Percentiles rank a stretch among this genome's conserved stretches.
phyloP scores from a whole-genome alignment of 2,329 filamentous ascomycete genomes.

The Leptographium wingfieldii region DNA sequence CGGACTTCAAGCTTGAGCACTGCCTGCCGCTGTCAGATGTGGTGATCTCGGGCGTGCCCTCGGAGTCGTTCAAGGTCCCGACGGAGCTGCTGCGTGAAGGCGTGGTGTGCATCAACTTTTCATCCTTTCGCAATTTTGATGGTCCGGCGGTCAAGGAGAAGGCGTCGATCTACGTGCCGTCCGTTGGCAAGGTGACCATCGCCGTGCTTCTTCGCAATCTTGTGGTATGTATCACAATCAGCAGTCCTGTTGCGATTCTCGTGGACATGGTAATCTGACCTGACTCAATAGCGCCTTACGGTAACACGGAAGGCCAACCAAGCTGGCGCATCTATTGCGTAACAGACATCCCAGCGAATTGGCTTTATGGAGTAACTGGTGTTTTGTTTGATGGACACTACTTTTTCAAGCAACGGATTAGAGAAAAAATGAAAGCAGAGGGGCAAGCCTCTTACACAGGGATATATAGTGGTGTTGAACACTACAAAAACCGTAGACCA shows the following conservation, averaged over 20 bases:
- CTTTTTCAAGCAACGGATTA: neutral
- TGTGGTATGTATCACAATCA: constrained; percentile 40
- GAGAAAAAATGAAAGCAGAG: neutral
- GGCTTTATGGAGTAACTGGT: neutral
- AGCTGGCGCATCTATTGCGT: neutral
- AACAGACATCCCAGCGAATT: too few species aligned
- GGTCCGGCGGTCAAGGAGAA: constrained; percentile 79
- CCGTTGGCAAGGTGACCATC: constrained; percentile 96
- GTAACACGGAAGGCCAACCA: neutral
- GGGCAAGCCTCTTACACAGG: neutral
- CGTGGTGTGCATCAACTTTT: constrained; percentile 98
- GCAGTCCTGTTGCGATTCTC: neutral
- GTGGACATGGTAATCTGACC: neutral
- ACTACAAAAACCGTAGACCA: neutral
- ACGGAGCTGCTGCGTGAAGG: constrained; percentile 73
- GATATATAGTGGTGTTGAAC: neutral
- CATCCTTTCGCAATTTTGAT: constrained; percentile 87
- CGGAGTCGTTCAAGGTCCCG: constrained; percentile 80
- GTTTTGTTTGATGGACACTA: neutral
- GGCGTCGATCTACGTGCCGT: constrained; percentile 92
- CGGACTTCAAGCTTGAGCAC: constrained; percentile 59
- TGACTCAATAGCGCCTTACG: constrained; percentile 3
- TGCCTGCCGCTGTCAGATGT: constrained; percentile 84
- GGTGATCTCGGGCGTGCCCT: constrained; percentile 84
- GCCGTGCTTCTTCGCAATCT: constrained; percentile 81